These are phyloP conservation scores for Coleophoma crateriformis DNA, from an alignment of 2,329 filamentous ascomycete species.

Conservation along the genomic window DNA sequence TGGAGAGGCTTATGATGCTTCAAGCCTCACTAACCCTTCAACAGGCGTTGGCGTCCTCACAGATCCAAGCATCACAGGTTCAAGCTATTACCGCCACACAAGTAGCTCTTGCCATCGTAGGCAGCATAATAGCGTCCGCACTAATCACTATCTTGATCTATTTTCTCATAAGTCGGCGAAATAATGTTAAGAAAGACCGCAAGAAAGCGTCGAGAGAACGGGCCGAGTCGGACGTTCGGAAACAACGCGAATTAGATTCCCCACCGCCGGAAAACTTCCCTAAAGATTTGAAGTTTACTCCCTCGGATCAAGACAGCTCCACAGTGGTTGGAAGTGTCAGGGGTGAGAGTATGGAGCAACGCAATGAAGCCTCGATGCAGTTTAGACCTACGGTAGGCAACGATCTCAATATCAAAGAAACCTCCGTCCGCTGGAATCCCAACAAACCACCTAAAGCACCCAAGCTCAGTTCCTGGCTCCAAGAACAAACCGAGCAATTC, in stretches of 20 bases:
- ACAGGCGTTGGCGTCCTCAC: conserved; percentile 16
- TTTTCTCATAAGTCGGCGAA: conserved; percentile 27
- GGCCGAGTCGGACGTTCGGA: not conserved
- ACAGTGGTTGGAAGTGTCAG: not conserved
- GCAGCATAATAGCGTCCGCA: conserved; percentile 35
- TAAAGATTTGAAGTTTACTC: not conserved
- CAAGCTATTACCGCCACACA: conserved; percentile 35
- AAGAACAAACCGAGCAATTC: conserved; percentile 16
- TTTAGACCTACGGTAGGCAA: conserved; percentile 4
- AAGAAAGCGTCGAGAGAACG: not conserved
- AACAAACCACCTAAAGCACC: conserved; percentile 17
- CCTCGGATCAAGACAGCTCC: not conserved
- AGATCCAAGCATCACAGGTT: conserved; percentile 25
- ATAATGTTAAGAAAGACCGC: conserved; percentile 13
- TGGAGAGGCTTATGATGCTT: not conserved
- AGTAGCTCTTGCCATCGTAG: conserved; percentile 35
- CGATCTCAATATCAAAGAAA: conserved; percentile 11
- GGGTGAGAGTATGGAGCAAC: conserved; percentile 2
- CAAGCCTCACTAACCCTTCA: not conserved
- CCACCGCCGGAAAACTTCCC: not conserved
- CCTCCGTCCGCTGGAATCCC: conserved; percentile 20
- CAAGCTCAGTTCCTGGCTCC: conserved; percentile 17
- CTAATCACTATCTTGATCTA: conserved; percentile 33
- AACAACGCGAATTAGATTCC: not conserved
- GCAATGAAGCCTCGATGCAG: conserved; percentile 10